phyloP scores from a whole-genome alignment of 2,329 filamentous ascomycete genomes.

The Boeremia lycopersici region DNA sequence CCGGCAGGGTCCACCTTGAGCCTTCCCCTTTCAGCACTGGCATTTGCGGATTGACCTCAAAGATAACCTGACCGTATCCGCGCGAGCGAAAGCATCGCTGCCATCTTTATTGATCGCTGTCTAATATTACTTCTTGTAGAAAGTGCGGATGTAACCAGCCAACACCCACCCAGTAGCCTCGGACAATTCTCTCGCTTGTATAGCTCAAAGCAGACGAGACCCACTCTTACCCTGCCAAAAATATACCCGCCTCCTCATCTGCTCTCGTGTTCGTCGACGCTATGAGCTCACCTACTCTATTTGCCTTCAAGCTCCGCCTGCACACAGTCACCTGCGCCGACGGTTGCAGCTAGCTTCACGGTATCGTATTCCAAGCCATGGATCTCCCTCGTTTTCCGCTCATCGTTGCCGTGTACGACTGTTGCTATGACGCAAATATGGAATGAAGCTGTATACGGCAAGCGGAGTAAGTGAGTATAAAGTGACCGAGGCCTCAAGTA shows the following conservation, averaged over 20 bases:
- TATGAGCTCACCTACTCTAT: slow-evolving; percentile 41
- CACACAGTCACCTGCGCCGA: slow-evolving; percentile 37
- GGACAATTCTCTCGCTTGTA: slow-evolving; percentile 36
- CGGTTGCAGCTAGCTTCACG: slow-evolving; percentile 26
- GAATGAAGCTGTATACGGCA: slow-evolving; percentile 22
- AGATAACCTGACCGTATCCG: slow-evolving; percentile 16
- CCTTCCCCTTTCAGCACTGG: slow-evolving; percentile 7
- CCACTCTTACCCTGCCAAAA: slow-evolving; percentile 39
- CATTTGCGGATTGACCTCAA: background rate
- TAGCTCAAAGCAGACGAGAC: slow-evolving; percentile 22
- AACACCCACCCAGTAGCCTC: slow-evolving; percentile 26
- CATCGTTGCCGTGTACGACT: slow-evolving; percentile 27
- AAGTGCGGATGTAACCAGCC: slow-evolving; percentile 36
- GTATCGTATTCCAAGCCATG: slow-evolving; percentile 26
- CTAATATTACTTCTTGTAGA: slow-evolving; percentile 28
- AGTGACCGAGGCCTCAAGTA: slow-evolving; percentile 17
- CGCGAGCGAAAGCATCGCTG: slow-evolving; percentile 12
- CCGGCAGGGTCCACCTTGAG: slow-evolving; percentile 10
- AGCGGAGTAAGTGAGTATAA: slow-evolving; percentile 37
- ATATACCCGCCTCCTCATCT: slow-evolving; percentile 36
- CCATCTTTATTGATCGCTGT: slow-evolving; percentile 41
- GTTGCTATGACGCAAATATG: slow-evolving; percentile 25
- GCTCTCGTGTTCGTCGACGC: slow-evolving; percentile 35
- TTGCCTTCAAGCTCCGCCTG: slow-evolving; percentile 23
- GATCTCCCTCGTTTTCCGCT: slow-evolving; percentile 26